A percentile compares a stretch with the other conserved stretches of the same genome.
phyloP scores from a whole-genome alignment of 83 land plant genomes.

The Picea abies region DNA sequence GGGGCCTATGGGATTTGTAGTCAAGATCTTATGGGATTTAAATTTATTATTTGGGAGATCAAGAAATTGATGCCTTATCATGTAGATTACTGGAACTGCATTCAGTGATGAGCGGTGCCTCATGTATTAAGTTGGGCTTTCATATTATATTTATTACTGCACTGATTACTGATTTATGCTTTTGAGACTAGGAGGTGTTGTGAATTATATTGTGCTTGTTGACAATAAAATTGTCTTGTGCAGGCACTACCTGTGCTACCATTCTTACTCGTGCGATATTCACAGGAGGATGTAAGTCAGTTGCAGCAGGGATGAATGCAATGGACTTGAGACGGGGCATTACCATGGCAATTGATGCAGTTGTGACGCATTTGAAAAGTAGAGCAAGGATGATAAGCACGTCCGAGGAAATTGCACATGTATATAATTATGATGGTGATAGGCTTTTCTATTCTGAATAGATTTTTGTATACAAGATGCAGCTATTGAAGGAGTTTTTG shows the following conservation, averaged over 20 bases:
- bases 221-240: background rate
- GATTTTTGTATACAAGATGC: background rate
- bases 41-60: background rate
- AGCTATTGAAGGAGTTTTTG: slow-evolving; percentile 2
- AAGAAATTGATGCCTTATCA: background rate
- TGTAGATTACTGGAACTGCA: no score
- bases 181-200: background rate
- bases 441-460: background rate
- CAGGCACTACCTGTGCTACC: slow-evolving; percentile 79
- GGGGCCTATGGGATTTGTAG: background rate
- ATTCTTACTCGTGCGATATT: slow-evolving; percentile 69
- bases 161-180: background rate
- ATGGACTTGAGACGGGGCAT: slow-evolving; percentile 78
- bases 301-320: slow-evolving; percentile 76
- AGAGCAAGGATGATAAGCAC: slow-evolving; percentile 59
- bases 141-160: no score
- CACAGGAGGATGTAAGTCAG: slow-evolving; percentile 70
- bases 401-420: slow-evolving; percentile 80
- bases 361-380: slow-evolving; percentile 51
- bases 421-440: background rate
- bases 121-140: no score
- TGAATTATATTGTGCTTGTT: background rate
- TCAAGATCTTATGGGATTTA: background rate
- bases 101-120: no score
- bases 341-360: slow-evolving; percentile 61